These are phyloP conservation scores for Trichoderma erinaceum DNA, from an alignment of 495 filamentous ascomycete genomes.

Conservation along the genomic window DNA sequence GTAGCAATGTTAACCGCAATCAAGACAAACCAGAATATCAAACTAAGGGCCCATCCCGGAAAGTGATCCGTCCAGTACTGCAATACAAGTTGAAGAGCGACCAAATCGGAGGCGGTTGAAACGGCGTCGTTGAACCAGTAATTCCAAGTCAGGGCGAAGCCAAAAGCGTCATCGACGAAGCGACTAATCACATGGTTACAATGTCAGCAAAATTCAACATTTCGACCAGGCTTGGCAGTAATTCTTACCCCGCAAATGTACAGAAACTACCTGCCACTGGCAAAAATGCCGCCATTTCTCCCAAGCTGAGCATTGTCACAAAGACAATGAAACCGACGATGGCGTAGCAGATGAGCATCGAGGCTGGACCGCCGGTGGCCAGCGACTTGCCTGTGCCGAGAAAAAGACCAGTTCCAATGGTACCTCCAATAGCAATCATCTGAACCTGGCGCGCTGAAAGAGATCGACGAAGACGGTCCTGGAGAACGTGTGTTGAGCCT, in stretches of 20 bases:
- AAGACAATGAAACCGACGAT: slow-evolving; percentile 42
- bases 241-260: slow-evolving; percentile 23
- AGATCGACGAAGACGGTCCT: slow-evolving; percentile 1
- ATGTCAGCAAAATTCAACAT: slow-evolving; percentile 27
- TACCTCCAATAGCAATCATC: slow-evolving; percentile 67
- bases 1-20: slow-evolving; percentile 54
- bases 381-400: slow-evolving; percentile 48
- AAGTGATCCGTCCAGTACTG: slow-evolving; percentile 57
- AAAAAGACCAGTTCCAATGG: slow-evolving; percentile 53
- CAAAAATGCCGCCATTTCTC: slow-evolving; percentile 61
- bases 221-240: not conserved
- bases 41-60: slow-evolving; percentile 54
- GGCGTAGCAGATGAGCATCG: slow-evolving; percentile 50
- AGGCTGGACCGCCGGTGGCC: slow-evolving; percentile 47
- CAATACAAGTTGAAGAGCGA: slow-evolving; percentile 59
- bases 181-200: not conserved
- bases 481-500: slow-evolving; percentile 7
- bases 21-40: slow-evolving; percentile 57
- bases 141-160: slow-evolving; percentile 62
- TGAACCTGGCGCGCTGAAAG: slow-evolving; percentile 53
- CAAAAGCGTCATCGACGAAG: slow-evolving; percentile 50
- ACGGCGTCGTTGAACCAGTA: slow-evolving; percentile 39
- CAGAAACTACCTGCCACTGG: slow-evolving; percentile 54
- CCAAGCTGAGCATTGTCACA: slow-evolving; percentile 52
- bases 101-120: slow-evolving; percentile 60